phyloP scores from a whole-genome alignment of 108 stramenopile species.

The Fragilaria crotonensis region DNA sequence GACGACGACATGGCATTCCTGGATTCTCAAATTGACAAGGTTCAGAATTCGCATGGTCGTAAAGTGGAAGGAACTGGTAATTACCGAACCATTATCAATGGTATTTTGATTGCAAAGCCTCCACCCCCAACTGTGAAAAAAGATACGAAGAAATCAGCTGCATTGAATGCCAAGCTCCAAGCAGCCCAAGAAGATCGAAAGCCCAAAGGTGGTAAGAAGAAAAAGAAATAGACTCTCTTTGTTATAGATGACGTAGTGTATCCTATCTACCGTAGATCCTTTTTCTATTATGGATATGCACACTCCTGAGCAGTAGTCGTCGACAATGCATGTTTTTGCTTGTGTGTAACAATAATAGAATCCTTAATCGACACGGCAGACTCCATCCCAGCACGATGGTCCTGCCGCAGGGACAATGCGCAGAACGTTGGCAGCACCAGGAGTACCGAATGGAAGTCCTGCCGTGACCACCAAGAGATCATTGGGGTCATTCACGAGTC shows the following conservation, averaged over 20 bases:
- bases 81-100: slow-evolving; percentile 71
- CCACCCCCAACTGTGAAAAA: slow-evolving; percentile 31
- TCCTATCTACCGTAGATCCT: too few species aligned
- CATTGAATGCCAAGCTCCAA: slow-evolving; percentile 54
- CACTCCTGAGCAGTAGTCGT: too few species aligned
- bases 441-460: slow-evolving; percentile 89
- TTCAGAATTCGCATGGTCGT: slow-evolving; percentile 75
- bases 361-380: slow-evolving; percentile 7
- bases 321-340: too few species aligned
- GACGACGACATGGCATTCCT: slow-evolving; percentile 82
- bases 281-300: too few species aligned
- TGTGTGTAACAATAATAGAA: too few species aligned
- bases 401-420: slow-evolving; percentile 89
- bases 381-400: slow-evolving; percentile 79
- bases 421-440: slow-evolving; percentile 87
- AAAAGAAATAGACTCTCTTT: slow-evolving; percentile 19
- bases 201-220: slow-evolving; percentile 41
- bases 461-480: slow-evolving; percentile 92
- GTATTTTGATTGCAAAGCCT: slow-evolving; percentile 59
- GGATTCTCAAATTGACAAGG: slow-evolving; percentile 67
- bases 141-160: slow-evolving; percentile 33
- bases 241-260: too few species aligned
- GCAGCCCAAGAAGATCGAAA: slow-evolving; percentile 53
- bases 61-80: slow-evolving; percentile 54
- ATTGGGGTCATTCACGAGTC: slow-evolving; percentile 71